phyloP scores from a whole-genome alignment of 2,329 filamentous ascomycete species.

The Lachnellula subtilissima region DNA sequence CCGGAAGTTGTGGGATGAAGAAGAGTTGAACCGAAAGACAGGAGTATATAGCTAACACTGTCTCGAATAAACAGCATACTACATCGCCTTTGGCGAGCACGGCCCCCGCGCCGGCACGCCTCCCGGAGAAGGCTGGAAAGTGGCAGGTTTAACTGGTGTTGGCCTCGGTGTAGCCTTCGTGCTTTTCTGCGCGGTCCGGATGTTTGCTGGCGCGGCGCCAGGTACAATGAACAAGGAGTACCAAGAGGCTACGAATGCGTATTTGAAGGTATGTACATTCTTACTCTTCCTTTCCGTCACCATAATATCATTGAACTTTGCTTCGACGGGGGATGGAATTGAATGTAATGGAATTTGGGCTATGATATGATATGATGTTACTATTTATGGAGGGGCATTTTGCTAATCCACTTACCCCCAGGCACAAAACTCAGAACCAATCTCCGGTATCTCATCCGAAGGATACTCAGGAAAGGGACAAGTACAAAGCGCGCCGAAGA shows the following conservation, averaged over 20 bases:
- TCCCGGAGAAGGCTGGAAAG: constrained; percentile 77
- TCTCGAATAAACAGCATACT: constrained; percentile 68
- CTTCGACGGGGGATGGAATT: neutral
- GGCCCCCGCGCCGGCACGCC: constrained; percentile 80
- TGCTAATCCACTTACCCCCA: constrained; percentile 36
- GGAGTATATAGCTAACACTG: constrained; percentile 15
- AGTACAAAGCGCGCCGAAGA: constrained; percentile 53
- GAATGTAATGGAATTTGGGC: neutral
- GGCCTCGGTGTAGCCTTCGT: constrained; percentile 62
- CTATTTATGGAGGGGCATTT: neutral
- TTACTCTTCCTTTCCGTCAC: neutral
- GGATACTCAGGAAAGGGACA: constrained; percentile 74
- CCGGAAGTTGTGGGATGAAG: neutral
- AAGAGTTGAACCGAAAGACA: neutral
- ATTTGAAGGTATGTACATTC: constrained; percentile 67
- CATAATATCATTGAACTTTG: neutral
- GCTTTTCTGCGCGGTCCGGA: constrained; percentile 68
- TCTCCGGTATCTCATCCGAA: constrained; percentile 76
- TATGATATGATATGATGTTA: neutral
- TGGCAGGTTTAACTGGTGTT: constrained; percentile 67
- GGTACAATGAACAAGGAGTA: constrained; percentile 94
- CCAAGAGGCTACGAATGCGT: constrained; percentile 94
- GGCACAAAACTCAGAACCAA: constrained; percentile 79
- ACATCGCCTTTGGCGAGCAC: constrained; percentile 96
- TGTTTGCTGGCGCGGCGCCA: constrained; percentile 68